Evolutionary conservation across 306 rosid species (phyloP).

Genomic region (Rubus idaeus): DNA sequence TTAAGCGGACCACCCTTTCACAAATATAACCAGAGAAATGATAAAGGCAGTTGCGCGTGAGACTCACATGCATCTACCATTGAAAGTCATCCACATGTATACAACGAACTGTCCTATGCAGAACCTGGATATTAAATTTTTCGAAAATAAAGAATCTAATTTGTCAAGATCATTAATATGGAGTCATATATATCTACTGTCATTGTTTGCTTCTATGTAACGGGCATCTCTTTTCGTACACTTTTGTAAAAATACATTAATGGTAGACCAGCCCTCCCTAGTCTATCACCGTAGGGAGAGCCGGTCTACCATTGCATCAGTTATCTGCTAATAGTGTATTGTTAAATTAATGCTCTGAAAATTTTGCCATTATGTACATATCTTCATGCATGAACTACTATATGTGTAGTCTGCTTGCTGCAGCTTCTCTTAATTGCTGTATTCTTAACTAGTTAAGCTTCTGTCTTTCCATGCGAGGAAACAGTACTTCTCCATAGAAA

Average conservation of each 20-base stretch:
- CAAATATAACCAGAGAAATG: background rate
- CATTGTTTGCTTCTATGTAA: background rate
- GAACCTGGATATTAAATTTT: background rate
- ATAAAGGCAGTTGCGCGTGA: background rate
- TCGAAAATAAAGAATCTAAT: background rate
- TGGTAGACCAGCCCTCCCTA: background rate
- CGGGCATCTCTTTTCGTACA: background rate
- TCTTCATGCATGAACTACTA: too few species aligned
- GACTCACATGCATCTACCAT: background rate
- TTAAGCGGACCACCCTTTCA: background rate
- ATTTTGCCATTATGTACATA: background rate
- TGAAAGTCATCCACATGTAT: background rate
- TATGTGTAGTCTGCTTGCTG: background rate
- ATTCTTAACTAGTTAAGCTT: background rate
- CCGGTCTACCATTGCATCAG: background rate
- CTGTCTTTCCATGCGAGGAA: background rate
- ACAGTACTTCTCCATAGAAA: slow-evolving; percentile 25
- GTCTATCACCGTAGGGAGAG: background rate
- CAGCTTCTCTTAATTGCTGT: background rate
- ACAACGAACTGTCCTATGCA: background rate
- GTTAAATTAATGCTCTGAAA: background rate
- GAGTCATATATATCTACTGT: background rate
- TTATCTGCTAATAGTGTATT: background rate
- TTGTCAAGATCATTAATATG: background rate
- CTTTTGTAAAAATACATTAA: background rate